Evolutionary conservation across 2,329 filamentous ascomycete species (phyloP).

Genomic region (Samsoniella hepiali): DNA sequence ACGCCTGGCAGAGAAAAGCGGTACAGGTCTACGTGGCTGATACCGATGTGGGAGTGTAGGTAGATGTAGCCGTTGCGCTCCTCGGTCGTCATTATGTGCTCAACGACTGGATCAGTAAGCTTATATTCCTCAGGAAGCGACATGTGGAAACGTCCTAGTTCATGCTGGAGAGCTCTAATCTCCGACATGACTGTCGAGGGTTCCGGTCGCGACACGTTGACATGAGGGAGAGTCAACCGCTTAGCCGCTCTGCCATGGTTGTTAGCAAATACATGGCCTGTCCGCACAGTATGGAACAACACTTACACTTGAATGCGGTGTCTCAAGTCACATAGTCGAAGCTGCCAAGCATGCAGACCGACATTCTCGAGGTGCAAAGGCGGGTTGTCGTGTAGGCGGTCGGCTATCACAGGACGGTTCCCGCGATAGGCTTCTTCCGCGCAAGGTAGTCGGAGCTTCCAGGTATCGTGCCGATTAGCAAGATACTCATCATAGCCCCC

Average conservation of each 20-base stretch:
- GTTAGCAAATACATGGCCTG: not conserved
- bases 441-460: slow-evolving; percentile 38
- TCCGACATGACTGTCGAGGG: slow-evolving; percentile 38
- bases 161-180: slow-evolving; percentile 36
- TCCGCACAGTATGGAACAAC: not conserved
- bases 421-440: slow-evolving; percentile 33
- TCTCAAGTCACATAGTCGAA: slow-evolving; percentile 35
- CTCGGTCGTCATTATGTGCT: slow-evolving; percentile 29
- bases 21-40: slow-evolving; percentile 39
- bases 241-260: slow-evolving; percentile 17
- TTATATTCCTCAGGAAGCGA: slow-evolving; percentile 34
- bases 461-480: slow-evolving; percentile 34
- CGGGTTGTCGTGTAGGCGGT: slow-evolving; percentile 32
- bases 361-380: slow-evolving; percentile 25
- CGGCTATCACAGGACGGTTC: slow-evolving; percentile 30
- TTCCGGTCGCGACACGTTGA: slow-evolving; percentile 27
- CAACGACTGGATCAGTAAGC: slow-evolving; percentile 34
- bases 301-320: slow-evolving; percentile 38
- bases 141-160: slow-evolving; percentile 36
- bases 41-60: slow-evolving; percentile 36
- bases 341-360: slow-evolving; percentile 34
- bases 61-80: slow-evolving; percentile 36
- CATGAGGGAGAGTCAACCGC: slow-evolving; percentile 25
- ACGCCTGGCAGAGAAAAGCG: slow-evolving; percentile 37
- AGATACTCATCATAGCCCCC: slow-evolving; percentile 42